Base-by-base conservation (phyloP, 495 filamentous ascomycete genomes). In the Penicillium cataractarum region DNA sequence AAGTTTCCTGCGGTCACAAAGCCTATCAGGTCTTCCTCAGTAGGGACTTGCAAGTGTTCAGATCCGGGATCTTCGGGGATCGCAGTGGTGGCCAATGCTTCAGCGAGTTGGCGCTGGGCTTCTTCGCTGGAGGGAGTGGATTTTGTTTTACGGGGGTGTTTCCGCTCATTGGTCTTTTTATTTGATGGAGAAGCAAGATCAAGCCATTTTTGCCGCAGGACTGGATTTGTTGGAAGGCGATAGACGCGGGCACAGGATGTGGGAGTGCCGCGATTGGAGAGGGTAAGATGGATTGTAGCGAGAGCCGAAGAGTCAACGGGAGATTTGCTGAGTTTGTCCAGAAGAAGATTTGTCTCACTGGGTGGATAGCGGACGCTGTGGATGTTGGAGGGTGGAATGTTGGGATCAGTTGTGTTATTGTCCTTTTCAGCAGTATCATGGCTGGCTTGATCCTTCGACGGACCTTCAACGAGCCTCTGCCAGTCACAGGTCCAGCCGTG, bases 1-100 rank as follows among this genome's bases (percentile, higher is more conserved):
- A 89, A 97, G 54, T 90, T 89, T 2, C 94, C 95, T 2, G 88
- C 90, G 24, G 92, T 97, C 22, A 97, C 88, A 71, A 97, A 99
- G 0, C 95, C 95, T 40, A 99, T 90, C 31, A 97, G 78, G 69
- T 97, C 92, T 15, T 84, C 81, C 62, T 90, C 90, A 1, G 77
- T 74, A 0, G 95, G 95, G 6, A 91, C 85, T 1, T 84, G 69
- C 0, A 91, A 86, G 60, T 91, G 86, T 0, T 82, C 81, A 22
- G 81, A 69, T 6, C 75, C 78, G 33, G 74, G 61, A 72, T 80
- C 66, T 60, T 77, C 61, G 62, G 64, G 55, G 13, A 50, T 21
- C n/a, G 49, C 48, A 2, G 67, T 65, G 3, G 74, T 65, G 32
- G 87, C 58, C 8, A 91, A 78, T 4, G 83, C 82, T 37, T 77